phyloP scores from a whole-genome alignment of 208 protist species.

The Trypanosoma congolense region DNA sequence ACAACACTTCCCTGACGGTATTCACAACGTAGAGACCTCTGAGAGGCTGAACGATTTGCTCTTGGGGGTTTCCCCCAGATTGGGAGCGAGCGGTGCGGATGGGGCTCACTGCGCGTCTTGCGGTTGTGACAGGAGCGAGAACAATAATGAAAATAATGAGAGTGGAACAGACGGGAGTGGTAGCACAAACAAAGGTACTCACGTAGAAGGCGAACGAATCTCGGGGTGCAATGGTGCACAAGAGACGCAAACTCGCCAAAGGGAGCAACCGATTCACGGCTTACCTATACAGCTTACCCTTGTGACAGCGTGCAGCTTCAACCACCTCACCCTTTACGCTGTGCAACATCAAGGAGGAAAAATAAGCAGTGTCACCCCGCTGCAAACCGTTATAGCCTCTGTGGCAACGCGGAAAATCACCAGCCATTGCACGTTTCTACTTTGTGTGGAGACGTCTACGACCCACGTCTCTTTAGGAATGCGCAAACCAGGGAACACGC shows the following conservation, averaged over 20 bases:
- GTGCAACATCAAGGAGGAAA: conserved; percentile 63
- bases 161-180: conserved; percentile 23
- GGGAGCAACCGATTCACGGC: conserved; percentile 15
- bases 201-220: background rate
- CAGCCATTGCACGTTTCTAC: conserved; percentile 56
- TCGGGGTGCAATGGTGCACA: too few species aligned
- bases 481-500: background rate
- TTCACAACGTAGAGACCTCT: conserved; percentile 57
- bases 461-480: conserved; percentile 12
- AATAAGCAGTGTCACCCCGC: conserved; percentile 44
- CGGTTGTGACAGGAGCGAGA: conserved; percentile 1
- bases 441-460: conserved; percentile 35
- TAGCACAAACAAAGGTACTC: background rate
- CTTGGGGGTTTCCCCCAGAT: conserved; percentile 22
- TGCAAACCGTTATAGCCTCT: conserved; percentile 63
- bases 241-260: conserved; percentile 19
- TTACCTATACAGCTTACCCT: conserved; percentile 68
- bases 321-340: conserved; percentile 69
- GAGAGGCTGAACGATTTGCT: conserved; percentile 39
- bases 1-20: conserved; percentile 56
- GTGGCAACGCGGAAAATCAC: conserved; percentile 71
- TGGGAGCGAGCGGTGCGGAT: background rate
- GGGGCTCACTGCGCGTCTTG: background rate
- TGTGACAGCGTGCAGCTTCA: conserved; percentile 67
- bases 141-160: conserved; percentile 15